Base-by-base conservation (phyloP, 345 rosid genomes). In the Barbarea vulgaris region DNA sequence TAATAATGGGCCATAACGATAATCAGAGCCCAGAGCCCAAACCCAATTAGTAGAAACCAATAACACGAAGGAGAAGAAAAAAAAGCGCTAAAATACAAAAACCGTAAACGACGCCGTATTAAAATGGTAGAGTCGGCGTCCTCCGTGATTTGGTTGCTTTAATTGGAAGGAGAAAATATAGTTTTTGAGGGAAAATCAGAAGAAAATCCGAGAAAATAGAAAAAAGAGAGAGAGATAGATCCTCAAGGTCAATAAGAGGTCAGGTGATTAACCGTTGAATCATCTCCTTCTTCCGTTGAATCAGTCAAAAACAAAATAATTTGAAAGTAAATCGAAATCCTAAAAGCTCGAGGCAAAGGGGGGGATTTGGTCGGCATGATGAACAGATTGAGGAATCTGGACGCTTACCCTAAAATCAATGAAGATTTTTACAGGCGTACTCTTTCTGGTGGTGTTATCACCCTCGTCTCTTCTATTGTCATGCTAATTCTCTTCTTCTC, bases 401-500 rank as follows among this genome's bases (percentile, higher is more conserved):
- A 92, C 65, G 96, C 97, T 2, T 92, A 89, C 82, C 97, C 97
- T 17, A 92, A 92, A 75, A 79, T 92, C 79, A 92, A 89, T 69
- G 97, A 92, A 71, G 97, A 92, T 81, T 92, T 89, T 77, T 92
- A 84, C 85, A 88, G 84, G 76, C 91, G 97, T 8, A 85, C 96
- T 2, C 84, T 89, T 81, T 87, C 93, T 76, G 97, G 97, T 55
- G 97, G 97, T 79, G 77, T 92, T 28, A 83, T 92, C 81, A 92
- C 97, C 68, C 86, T 92, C 48, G 75, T 77, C 67, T 92, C 96
- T 62, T 83, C 89, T 4, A 13, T 88, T 59, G 41, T 83, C 78
- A 86, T 84, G 84, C 75, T 90, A 46, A 47, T 87, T 69, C 93
- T 92, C 72, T 87, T 92, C 87, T 70, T 88, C 84, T 89, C 96